Evolutionary conservation across 2,329 filamentous ascomycete genomes (phyloP).

Genomic region (Colletotrichum simmondsii): DNA sequence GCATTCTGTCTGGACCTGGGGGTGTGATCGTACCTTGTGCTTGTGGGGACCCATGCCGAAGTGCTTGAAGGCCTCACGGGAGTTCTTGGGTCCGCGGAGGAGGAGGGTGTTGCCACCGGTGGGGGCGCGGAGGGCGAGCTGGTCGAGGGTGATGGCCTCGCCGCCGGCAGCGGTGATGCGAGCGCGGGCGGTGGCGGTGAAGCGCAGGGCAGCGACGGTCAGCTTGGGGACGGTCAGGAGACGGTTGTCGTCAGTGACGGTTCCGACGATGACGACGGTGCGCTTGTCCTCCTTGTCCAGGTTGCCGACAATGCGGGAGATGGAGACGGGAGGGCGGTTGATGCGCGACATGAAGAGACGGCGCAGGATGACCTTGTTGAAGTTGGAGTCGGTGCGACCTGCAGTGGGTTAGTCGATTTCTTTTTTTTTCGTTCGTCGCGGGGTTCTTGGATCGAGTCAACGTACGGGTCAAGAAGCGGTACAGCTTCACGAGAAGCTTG

Average conservation of each 20-base stretch:
- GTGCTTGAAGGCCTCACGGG: slow-evolving; percentile 98
- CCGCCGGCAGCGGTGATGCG: slow-evolving; percentile 94
- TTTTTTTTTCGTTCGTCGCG: not conserved
- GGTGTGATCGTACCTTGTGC: slow-evolving; percentile 78
- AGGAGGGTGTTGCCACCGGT: slow-evolving; percentile 98
- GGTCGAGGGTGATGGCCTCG: slow-evolving; percentile 94
- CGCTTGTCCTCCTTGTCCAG: slow-evolving; percentile 77
- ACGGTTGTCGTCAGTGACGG: slow-evolving; percentile 98
- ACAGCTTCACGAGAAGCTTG: slow-evolving; percentile 97
- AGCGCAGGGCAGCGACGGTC: slow-evolving; percentile 92
- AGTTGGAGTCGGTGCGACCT: slow-evolving; percentile 96
- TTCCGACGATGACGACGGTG: slow-evolving; percentile 94
- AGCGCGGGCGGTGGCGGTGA: slow-evolving; percentile 95
- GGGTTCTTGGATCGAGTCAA: slow-evolving; percentile 40
- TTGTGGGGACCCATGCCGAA: slow-evolving; percentile 98
- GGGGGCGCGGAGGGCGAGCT: slow-evolving; percentile 93
- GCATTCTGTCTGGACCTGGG: not conserved
- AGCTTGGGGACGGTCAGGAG: slow-evolving; percentile 91
- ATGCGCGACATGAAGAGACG: slow-evolving; percentile 98
- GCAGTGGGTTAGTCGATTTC: slow-evolving; percentile 15
- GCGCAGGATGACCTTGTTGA: slow-evolving; percentile 99
- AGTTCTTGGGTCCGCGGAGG: slow-evolving; percentile 97
- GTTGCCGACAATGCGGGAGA: slow-evolving; percentile 87
- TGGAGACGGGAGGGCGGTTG: slow-evolving; percentile 94
- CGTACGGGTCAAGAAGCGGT: slow-evolving; percentile 96